Evolutionary conservation across 2,329 filamentous ascomycete genomes (phyloP), one percentile per base, ranked within the genome.

Genomic region (Claviceps sp.): DNA sequence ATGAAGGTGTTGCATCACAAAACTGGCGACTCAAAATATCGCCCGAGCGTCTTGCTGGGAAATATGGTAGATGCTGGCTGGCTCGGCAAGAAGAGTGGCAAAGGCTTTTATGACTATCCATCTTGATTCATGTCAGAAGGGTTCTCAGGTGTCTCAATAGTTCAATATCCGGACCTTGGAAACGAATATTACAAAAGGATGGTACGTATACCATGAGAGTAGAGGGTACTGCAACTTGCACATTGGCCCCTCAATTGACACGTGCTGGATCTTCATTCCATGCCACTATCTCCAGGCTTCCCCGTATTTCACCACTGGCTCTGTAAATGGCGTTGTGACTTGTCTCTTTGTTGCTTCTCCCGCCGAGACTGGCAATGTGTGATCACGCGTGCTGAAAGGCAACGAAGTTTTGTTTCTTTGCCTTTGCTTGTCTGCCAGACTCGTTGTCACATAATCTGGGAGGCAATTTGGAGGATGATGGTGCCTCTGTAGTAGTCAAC

Each of bases 61-160:
- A 95, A 95, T 70, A 97, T 97, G 89, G 93, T 98, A 2, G 89
- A 95, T 74, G 93, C 93, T 18, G 93, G 93, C 2, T 98, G 93
- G 93, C 64, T 96, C 56, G 93, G 93, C 20, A 97, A 95, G 82
- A 98, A 98, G 81, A 86, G 81, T 60, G 90, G 91, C 24, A 96
- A 93, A 72, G 93, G 93, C 2, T 96, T 96, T 67, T 95, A 95
- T 63, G 86, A 93, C 53, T 95, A 95, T 67, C 88, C 67, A 52
- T 18, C 6, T 22, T 42, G 47, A 42, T 20, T 5, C 5, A 37
- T n/a, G 13, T 18, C 50, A 22, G 37, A 22, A 26, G n/a, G 42
- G 9, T 30, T n/a, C 49, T 18, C 16, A 11, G 5, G 5, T 51
- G 20, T 5, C n/a, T 30, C 1, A 43, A 37, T 34, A n/a, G 11